Conservation (phyloP, 176 grass and related monocot genomes). For the Secale cereale region DNA sequence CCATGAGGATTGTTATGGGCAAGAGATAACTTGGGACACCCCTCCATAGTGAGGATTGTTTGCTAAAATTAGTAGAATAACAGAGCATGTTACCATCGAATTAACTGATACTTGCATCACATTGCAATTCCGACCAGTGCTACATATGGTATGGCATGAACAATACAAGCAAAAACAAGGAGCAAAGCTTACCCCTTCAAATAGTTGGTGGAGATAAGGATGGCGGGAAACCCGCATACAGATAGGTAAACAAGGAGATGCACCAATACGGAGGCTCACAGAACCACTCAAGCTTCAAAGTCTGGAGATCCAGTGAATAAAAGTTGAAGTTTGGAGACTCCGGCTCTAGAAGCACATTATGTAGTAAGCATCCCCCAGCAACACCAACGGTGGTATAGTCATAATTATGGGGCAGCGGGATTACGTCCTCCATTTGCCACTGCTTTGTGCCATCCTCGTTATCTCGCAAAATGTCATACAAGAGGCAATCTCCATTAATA, state of each 20-base stretch:
- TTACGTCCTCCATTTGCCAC: neutral
- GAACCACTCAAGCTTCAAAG: neutral
- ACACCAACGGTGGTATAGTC: neutral
- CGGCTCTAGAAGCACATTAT: neutral
- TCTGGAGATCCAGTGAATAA: neutral
- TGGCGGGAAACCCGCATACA: neutral
- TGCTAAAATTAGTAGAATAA: too few relatives aligned
- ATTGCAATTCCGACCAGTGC: too few relatives aligned
- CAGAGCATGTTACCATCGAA: too few relatives aligned
- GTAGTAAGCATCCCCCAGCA: constrained; percentile 1
- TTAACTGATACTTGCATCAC: neutral
- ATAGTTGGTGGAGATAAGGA: neutral
- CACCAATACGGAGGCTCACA: too few relatives aligned
- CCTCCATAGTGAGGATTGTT: too few relatives aligned
- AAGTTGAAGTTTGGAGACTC: neutral
- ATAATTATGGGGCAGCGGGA: neutral
- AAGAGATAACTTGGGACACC: too few relatives aligned
- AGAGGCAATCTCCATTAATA: neutral
- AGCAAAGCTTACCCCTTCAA: constrained; percentile 7
- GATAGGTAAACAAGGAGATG: too few relatives aligned
- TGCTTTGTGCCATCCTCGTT: neutral
- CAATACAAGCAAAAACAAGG: neutral
- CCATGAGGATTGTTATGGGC: too few relatives aligned
- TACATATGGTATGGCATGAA: neutral
- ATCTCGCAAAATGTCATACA: neutral